phyloP scores from a whole-genome alignment of 2,329 filamentous ascomycete species.

The Fusarium dimerum region DNA sequence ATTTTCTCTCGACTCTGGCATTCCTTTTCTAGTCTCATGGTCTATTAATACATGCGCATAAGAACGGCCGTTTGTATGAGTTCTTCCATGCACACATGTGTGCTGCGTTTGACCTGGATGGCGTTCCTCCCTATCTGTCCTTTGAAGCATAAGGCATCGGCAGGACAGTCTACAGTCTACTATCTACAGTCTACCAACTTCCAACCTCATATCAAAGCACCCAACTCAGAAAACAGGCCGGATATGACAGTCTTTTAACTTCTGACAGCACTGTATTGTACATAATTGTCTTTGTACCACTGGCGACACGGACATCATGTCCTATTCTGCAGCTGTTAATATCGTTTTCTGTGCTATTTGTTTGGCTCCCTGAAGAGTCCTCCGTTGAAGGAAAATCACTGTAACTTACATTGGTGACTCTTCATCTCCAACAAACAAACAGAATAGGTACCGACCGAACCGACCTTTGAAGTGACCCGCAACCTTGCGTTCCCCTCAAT shows the following conservation, averaged over 20 bases:
- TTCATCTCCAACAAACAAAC: neutral
- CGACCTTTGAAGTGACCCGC: neutral
- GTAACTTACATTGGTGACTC: too few relatives aligned
- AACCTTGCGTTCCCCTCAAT: neutral
- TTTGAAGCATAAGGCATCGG: too few relatives aligned
- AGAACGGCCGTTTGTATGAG: neutral
- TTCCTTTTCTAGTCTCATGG: neutral
- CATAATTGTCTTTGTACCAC: constrained; percentile 9
- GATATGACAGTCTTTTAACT: too few relatives aligned
- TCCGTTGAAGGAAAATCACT: too few relatives aligned
- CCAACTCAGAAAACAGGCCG: too few relatives aligned
- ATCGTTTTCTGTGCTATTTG: constrained; percentile 4
- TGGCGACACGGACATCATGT: constrained; percentile 2
- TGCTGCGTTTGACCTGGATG: neutral
- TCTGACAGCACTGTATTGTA: neutral
- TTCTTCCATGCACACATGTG: neutral
- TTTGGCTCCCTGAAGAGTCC: constrained; percentile 2
- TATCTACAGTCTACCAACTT: neutral
- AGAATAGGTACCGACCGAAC: neutral
- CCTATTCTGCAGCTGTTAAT: constrained; percentile 3
- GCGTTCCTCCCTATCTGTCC: neutral
- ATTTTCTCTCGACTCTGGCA: neutral
- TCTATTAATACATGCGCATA: neutral
- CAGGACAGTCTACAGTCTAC: too few relatives aligned
- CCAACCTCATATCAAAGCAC: too few relatives aligned